phyloP scores from a whole-genome alignment of 352 stramenopile species.

The Globisporangium orthogonon region DNA sequence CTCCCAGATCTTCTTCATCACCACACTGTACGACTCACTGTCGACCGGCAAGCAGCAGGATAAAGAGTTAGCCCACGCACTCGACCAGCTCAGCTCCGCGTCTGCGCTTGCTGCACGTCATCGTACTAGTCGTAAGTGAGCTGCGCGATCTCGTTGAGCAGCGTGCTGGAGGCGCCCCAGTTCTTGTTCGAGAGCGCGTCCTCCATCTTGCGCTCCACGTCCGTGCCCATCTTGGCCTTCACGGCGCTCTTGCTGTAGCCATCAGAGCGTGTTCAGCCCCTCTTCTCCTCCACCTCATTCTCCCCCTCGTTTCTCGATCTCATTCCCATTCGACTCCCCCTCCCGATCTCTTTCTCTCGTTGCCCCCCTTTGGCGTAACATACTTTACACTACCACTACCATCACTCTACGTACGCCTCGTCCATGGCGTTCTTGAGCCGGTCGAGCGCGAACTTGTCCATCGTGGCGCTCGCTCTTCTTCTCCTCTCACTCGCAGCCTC shows the following conservation, averaged over 20 bases:
- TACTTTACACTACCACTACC: slow-evolving; percentile 9
- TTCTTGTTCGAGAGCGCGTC: slow-evolving; percentile 99
- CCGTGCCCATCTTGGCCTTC: slow-evolving; percentile 82
- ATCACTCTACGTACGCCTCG: slow-evolving; percentile 74
- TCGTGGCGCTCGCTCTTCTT: slow-evolving; percentile 13
- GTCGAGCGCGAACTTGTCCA: slow-evolving; percentile 84
- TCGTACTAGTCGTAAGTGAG: slow-evolving; percentile 95
- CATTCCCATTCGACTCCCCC: background rate
- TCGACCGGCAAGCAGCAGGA: too few species aligned
- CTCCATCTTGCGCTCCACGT: slow-evolving; percentile 87
- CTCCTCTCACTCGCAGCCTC: slow-evolving; percentile 4
- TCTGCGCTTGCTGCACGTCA: too few species aligned
- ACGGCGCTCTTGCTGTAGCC: slow-evolving; percentile 69
- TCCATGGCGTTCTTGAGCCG: slow-evolving; percentile 86
- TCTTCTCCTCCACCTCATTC: too few species aligned
- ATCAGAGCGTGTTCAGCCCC: too few species aligned
- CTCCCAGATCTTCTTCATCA: slow-evolving; percentile 96
- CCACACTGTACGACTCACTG: slow-evolving; percentile 83
- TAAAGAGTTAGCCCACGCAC: too few species aligned
- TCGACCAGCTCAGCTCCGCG: too few species aligned
- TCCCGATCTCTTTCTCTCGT: background rate
- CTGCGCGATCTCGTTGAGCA: slow-evolving; percentile 97
- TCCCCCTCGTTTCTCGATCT: background rate
- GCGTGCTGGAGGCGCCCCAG: slow-evolving; percentile 96
- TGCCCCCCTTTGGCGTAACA: background rate